Base-by-base conservation (phyloP, 2,329 filamentous ascomycete genomes). In the Fusarium sp. region DNA sequence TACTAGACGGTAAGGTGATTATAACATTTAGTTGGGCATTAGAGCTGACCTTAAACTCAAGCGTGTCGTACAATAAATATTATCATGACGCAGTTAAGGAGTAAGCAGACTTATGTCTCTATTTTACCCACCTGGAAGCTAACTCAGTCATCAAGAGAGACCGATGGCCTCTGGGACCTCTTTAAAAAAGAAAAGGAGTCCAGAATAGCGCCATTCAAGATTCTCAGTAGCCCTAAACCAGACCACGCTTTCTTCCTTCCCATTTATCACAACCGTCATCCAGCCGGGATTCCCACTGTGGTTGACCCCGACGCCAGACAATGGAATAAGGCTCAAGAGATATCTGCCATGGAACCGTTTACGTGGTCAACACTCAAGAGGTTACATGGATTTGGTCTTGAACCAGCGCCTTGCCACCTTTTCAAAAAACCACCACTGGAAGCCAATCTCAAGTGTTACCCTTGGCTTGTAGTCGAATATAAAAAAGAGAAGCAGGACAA, bases 401-500 rank as follows among this genome's bases (percentile, higher is more conserved):
- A 44, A 6, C 63, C 73, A 8, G 50, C 62, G 6, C 63, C 73
- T 4, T 62, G 48, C 17, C 47, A 30, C 12, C 14, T 74, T 6
- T 70, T 71, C 22, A 12, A 66, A 3, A 52, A 54, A 5, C 26
- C 44, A 3, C 57, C 67, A 6, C 30, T 34, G 14, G 68, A 69
- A 32, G 56, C 72, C 6, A 28, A 32, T 9, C 57, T 76, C 15
- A 68, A 62, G 24, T 77, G 73, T 36, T 77, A 66, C 48, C 73
- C 75, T 36, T 75, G 74, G 74, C 70, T 77, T 10, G 42, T 76
- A n/a, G 63, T 74, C 2, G 75, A 77, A 26, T 41, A 75, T 6
- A 75, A 77, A 15, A 75, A 66, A 28, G 68, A 73, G 18, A 14
- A 18, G 28, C 22, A 17, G n/a, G 10, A 44, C 1, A 15, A 50